Percentiles rank a stretch among this genome's conserved stretches.
Evolutionary conservation across 306 rosid species (phyloP).

Genomic region (Luffa acutangula): DNA sequence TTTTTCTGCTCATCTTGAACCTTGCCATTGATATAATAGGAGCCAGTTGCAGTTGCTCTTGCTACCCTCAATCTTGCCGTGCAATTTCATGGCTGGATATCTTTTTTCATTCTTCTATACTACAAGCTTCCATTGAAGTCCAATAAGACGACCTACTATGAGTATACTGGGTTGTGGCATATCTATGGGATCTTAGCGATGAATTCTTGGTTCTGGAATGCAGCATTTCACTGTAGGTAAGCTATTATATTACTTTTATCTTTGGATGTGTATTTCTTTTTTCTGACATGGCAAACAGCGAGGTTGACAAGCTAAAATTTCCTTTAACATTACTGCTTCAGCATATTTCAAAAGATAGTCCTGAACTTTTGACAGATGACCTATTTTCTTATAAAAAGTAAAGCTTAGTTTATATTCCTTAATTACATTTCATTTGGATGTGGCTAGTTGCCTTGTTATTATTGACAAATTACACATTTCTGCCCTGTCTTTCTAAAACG

Average conservation of each 20-base stretch:
- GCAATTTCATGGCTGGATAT: constrained; percentile 98
- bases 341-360: not conserved
- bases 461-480: not conserved
- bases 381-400: not conserved
- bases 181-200: constrained; percentile 70
- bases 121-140: constrained; percentile 71
- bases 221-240: constrained; percentile 87
- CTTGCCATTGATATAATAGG: constrained; percentile 37
- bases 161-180: constrained; percentile 89
- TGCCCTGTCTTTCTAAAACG: not conserved
- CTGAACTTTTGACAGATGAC: not conserved
- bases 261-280: too few species aligned
- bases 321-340: not conserved
- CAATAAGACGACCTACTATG: constrained; percentile 62
- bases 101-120: constrained; percentile 84
- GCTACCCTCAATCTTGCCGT: constrained; percentile 86
- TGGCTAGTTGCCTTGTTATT: not conserved
- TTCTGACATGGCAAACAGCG: not conserved
- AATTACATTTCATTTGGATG: not conserved
- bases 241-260: constrained; percentile 1
- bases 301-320: not conserved
- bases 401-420: not conserved
- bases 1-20: not conserved
- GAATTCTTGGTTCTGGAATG: constrained; percentile 94
- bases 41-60: constrained; percentile 85